These are phyloP conservation scores for Boletus semigastroideus DNA, from an alignment of 1,284 basidiomycete genomes.

Conservation along the genomic window DNA sequence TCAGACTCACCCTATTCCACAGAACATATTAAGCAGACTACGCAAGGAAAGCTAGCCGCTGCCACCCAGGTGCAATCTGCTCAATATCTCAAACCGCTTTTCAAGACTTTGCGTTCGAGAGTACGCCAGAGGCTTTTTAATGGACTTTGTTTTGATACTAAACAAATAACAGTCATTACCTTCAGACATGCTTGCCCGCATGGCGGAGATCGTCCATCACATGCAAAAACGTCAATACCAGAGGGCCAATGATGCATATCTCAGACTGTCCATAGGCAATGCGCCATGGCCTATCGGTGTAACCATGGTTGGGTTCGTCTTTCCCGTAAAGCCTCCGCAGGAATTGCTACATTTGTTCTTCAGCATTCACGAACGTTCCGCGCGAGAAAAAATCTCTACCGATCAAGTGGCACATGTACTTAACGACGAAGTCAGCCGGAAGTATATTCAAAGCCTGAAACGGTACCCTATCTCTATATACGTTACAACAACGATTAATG, in stretches of 20 bases:
- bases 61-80: constrained; percentile 96
- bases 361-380: constrained; percentile 97
- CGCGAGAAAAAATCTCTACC: constrained; percentile 94
- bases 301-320: constrained; percentile 91
- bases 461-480: constrained; percentile 49
- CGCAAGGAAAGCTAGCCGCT: constrained; percentile 90
- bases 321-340: not conserved
- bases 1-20: constrained; percentile 8
- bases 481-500: constrained; percentile 5
- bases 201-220: constrained; percentile 94
- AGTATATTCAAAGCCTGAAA: constrained; percentile 98
- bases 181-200: constrained; percentile 81
- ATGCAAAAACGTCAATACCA: constrained; percentile 97
- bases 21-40: constrained; percentile 82
- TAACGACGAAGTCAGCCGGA: constrained; percentile 98
- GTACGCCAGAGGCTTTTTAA: constrained; percentile 46
- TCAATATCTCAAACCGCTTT: constrained; percentile 95
- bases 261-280: constrained; percentile 96
- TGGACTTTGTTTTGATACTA: constrained; percentile 8
- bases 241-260: constrained; percentile 94
- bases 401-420: constrained; percentile 98
- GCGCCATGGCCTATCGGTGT: constrained; percentile 99
- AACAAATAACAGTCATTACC: constrained; percentile 63
- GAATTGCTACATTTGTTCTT: not conserved
- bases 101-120: constrained; percentile 84